Base-by-base conservation (phyloP, 257 asterid species). In the Solanum corneliomulleri region DNA sequence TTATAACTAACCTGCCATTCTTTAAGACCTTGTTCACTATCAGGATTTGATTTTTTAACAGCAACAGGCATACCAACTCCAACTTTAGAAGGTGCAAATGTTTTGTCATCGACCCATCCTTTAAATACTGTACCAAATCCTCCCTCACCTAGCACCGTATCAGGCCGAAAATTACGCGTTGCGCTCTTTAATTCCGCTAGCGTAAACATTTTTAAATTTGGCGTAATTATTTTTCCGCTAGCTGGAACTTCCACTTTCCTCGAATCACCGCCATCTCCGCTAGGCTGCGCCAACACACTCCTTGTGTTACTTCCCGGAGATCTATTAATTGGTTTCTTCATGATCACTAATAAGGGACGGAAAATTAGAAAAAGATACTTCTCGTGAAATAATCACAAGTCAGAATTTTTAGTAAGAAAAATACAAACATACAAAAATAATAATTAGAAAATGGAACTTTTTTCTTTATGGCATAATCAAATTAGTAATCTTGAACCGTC, bases 21-120 rank as follows among this genome's bases (percentile, higher is more conserved):
- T 69, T 91, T 92, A 66, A 95, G 96, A 23, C 99, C 99, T 88
- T 97, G 99, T 71, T 92, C 93, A 60, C 99, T 95, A 9, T 94
- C 98, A 2, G 98, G 98, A 75, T 87, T 93, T 1, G 99, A 97
- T 85, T 92, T 97, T 86, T 97, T 97, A 6, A 97, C 98, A 21
- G 99, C 99, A 16, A 97, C 97, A 0, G 99, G 94, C 21, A 97
- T 94, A 39, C 99, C 98, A 31, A 90, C 83, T 1, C 98, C 99
- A 29, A 91, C 94, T 58, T 52, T 91, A 3, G 98, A 92, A 20
- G 99, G 97, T 9, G 95, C 94, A 31, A 82, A 89, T 3, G 97
- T 97, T 62, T 91, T 92, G 29, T 74, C 86, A 71, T 92, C 92
- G 25, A 92, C 25, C 93, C 93, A 92, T 3, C 94, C 94, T 66